Evolutionary conservation across 495 filamentous ascomycete genomes (phyloP).

Genomic region (Parachaetomium inaequale): DNA sequence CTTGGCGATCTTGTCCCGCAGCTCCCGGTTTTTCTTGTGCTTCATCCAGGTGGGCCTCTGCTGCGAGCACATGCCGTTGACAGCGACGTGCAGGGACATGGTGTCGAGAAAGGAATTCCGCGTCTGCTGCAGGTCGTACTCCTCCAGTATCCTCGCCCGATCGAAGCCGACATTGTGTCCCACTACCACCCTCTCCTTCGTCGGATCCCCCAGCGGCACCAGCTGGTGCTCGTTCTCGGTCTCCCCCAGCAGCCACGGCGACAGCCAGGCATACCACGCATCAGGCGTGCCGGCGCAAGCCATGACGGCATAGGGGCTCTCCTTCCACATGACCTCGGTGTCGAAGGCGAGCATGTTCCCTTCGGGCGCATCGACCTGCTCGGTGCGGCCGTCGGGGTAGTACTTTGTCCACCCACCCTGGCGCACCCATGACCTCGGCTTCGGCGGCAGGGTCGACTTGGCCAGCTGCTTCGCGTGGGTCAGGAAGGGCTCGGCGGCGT

Average conservation of each 20-base stretch:
- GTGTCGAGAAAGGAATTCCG: slow-evolving; percentile 91
- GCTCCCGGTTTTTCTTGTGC: slow-evolving; percentile 80
- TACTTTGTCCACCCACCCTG: slow-evolving; percentile 95
- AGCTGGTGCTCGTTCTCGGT: slow-evolving; percentile 72
- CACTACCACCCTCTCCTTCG: slow-evolving; percentile 67
- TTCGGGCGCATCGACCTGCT: slow-evolving; percentile 69
- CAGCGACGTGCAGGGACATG: slow-evolving; percentile 96
- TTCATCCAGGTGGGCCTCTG: slow-evolving; percentile 97
- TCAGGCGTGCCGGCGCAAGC: slow-evolving; percentile 84
- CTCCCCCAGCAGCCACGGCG: slow-evolving; percentile 89
- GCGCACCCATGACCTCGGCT: slow-evolving; percentile 74
- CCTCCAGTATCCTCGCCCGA: slow-evolving; percentile 79
- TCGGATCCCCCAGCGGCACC: slow-evolving; percentile 76
- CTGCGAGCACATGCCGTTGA: slow-evolving; percentile 98
- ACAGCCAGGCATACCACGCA: slow-evolving; percentile 96
- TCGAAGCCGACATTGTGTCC: slow-evolving; percentile 98
- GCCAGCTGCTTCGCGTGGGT: slow-evolving; percentile 70
- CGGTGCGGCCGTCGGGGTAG: slow-evolving; percentile 62
- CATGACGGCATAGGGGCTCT: slow-evolving; percentile 90
- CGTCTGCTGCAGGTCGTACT: slow-evolving; percentile 79
- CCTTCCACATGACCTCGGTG: slow-evolving; percentile 94
- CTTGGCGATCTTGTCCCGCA: slow-evolving; percentile 73
- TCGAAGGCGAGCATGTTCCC: slow-evolving; percentile 87
- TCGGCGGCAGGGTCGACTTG: slow-evolving; percentile 59
- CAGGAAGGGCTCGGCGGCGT: slow-evolving; percentile 86